Base-by-base conservation (phyloP, 805 yeast species). In the Starmerella bacillaris region DNA sequence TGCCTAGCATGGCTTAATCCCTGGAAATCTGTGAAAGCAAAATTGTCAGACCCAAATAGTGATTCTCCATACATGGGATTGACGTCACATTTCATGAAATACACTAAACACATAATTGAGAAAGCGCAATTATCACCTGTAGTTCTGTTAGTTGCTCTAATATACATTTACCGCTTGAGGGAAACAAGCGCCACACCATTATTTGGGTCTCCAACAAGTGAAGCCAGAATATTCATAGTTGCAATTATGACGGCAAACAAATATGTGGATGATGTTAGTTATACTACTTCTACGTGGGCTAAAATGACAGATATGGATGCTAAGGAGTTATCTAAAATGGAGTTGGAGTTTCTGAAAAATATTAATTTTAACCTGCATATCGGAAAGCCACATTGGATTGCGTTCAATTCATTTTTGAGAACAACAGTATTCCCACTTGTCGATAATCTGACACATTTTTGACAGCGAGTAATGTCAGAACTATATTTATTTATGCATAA, bases 221-320 rank as follows among this genome's bases (percentile, higher is more conserved):
- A 57, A 40, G 55, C 50, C 38, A 43, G 59, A 9, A 47, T 54
- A 11, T 52, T 80, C 31, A 69, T 74, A 27, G 61, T 75, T 9
- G 67, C 86, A 1, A 63, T 84, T 34, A 70, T 84, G 35, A 61
- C 82, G 44, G 89, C 94, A 28, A 84, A 84, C 61, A 84, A 84
- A 58, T 78, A 78, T 51, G 78, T 79, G 47, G 94, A 84, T 57
- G 95, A 84, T 58, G 80, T 82, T 54, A 84, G 94, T 27, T 84
- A 82, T 52, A 78, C 92, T 42, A 83, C 82, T 56, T 69, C 71
- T 51, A 78, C 93, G 1, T 84, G 95, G 95, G 68, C 86, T 15
- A 80, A 78, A 38, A 92, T 94, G 21, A 76, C 93, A 9, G 79
- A 82, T 21, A 64, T 84, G 45, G 56, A 67, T 4, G 57, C 76